These are phyloP conservation scores for Colletotrichum somersetense DNA, from an alignment of 2,329 filamentous ascomycete species.

Conservation along the genomic window DNA sequence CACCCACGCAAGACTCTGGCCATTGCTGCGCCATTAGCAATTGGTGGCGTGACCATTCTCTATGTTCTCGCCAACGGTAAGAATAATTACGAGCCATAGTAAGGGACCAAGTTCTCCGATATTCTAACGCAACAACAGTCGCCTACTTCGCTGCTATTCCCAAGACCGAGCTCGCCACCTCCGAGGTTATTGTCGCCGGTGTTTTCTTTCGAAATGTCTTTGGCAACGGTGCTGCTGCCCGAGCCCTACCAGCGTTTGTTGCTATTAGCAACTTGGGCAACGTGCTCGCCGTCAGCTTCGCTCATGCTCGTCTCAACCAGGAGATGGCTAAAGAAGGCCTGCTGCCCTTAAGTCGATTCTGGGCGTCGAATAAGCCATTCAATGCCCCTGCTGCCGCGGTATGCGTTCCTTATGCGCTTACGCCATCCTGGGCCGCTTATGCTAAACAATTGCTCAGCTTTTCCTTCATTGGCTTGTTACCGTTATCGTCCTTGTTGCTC, in stretches of 20 bases:
- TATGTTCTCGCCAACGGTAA: slow-evolving; percentile 71
- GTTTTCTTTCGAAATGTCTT: slow-evolving; percentile 74
- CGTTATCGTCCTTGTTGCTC: slow-evolving; percentile 73
- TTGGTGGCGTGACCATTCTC: slow-evolving; percentile 69
- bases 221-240: slow-evolving; percentile 64
- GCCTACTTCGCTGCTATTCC: slow-evolving; percentile 75
- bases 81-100: not conserved
- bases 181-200: slow-evolving; percentile 71
- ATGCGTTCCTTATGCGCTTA: slow-evolving; percentile 42
- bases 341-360: slow-evolving; percentile 74
- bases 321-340: slow-evolving; percentile 79
- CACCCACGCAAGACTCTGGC: slow-evolving; percentile 66
- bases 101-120: no score
- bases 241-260: slow-evolving; percentile 67
- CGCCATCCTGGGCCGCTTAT: not conserved
- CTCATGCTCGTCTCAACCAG: slow-evolving; percentile 70
- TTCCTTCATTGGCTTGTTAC: slow-evolving; percentile 77
- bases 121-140: slow-evolving; percentile 46
- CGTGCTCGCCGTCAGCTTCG: slow-evolving; percentile 71
- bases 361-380: slow-evolving; percentile 77
- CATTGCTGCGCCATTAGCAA: slow-evolving; percentile 68
- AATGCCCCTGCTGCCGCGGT: slow-evolving; percentile 71
- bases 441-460: slow-evolving; percentile 50
- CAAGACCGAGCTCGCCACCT: slow-evolving; percentile 67
- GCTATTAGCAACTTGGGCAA: slow-evolving; percentile 73